phyloP scores from a whole-genome alignment of 2,329 filamentous ascomycete genomes.

The Botrytis hyacinthi region DNA sequence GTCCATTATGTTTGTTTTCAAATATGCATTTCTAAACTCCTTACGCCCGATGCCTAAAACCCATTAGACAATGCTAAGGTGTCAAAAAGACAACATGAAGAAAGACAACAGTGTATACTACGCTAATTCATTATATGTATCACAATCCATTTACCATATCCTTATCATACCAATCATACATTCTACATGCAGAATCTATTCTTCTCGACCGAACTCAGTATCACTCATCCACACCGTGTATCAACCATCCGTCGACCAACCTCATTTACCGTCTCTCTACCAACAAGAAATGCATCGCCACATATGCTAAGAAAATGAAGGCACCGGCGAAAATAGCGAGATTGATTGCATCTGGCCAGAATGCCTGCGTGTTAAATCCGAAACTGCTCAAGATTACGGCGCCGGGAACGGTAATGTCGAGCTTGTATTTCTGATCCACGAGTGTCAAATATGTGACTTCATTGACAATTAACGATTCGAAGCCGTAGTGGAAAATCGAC shows the following conservation, averaged over 20 bases:
- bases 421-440: conserved; percentile 89
- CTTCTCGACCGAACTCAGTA: not conserved
- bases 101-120: not conserved
- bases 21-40: not conserved
- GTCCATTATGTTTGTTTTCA: not conserved
- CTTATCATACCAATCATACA: conserved; percentile 6
- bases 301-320: conserved; percentile 86
- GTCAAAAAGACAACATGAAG: not conserved
- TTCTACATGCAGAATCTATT: conserved; percentile 4
- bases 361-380: conserved; percentile 82
- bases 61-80: not conserved
- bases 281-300: conserved; percentile 88
- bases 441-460: conserved; percentile 89
- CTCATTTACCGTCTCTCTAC: conserved; percentile 73
- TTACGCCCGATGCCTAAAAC: not conserved
- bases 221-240: not conserved
- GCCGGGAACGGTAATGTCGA: conserved; percentile 94
- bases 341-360: conserved; percentile 82
- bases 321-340: conserved; percentile 76
- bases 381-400: conserved; percentile 93
- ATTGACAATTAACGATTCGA: conserved; percentile 95
- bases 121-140: conserved; percentile 12
- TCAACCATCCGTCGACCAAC: not conserved
- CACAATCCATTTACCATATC: not conserved
- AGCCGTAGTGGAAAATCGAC: conserved; percentile 97